A percentile compares a stretch with the other conserved stretches of the same genome.
These are phyloP conservation scores for Salvia splendens DNA, from an alignment of 257 asterid genomes.

Conservation along the genomic window DNA sequence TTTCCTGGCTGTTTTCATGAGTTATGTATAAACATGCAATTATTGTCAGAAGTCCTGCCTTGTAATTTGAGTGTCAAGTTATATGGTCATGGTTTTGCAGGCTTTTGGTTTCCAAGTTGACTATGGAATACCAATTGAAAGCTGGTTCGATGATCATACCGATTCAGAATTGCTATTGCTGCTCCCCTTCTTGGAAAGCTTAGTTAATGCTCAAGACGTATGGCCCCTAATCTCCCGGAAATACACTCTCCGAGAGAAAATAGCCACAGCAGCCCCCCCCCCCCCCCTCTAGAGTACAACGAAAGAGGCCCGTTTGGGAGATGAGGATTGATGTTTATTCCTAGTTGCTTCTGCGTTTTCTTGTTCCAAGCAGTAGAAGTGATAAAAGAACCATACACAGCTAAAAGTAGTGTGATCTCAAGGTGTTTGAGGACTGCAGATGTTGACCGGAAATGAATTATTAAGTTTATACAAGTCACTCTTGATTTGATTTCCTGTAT, in stretches of 20 bases:
- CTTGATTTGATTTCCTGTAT: background rate
- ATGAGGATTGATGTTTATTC: constrained; percentile 19
- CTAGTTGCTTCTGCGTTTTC: constrained; percentile 4
- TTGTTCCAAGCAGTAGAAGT: background rate
- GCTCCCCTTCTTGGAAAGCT: constrained; percentile 86
- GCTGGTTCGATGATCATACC: constrained; percentile 87
- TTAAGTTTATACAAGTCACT: constrained; percentile 28
- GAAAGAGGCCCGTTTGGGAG: constrained; percentile 47
- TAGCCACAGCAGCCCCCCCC: constrained; percentile 75
- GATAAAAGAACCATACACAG: constrained; percentile 5
- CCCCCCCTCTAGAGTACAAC: constrained; percentile 48
- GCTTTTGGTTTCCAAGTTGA: constrained; percentile 99
- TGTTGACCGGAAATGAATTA: constrained; percentile 28
- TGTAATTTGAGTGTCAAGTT: too few species aligned
- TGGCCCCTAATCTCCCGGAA: constrained; percentile 74
- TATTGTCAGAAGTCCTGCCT: background rate
- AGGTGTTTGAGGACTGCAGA: constrained; percentile 22
- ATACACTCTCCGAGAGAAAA: constrained; percentile 69
- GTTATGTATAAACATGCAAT: background rate
- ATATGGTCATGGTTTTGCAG: constrained; percentile 38
- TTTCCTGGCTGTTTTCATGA: background rate
- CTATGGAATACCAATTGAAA: constrained; percentile 94
- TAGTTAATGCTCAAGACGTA: constrained; percentile 78
- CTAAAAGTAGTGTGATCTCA: constrained; percentile 11
- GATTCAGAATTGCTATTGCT: constrained; percentile 67